Conservation (phyloP, 2,329 filamentous ascomycete genomes). For the Penicillium concentricum region DNA sequence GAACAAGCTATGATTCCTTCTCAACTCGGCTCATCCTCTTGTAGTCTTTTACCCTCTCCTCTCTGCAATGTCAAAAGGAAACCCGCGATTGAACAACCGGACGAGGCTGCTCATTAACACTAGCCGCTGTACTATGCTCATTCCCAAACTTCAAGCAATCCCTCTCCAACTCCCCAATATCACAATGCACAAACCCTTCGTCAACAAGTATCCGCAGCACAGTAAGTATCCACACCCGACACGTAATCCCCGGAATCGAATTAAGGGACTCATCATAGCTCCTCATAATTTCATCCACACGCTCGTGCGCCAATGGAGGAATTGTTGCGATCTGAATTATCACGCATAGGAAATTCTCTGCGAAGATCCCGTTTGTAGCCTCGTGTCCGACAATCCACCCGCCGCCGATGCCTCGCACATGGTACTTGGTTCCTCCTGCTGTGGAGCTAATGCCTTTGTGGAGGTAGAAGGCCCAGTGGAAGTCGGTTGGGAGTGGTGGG, state of each 20-base stretch:
- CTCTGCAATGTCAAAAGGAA: neutral
- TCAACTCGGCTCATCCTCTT: neutral
- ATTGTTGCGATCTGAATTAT: neutral
- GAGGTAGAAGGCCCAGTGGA: conserved; percentile 15
- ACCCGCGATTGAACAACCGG: neutral
- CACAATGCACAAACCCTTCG: neutral
- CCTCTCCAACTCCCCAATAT: neutral
- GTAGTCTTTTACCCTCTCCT: too few species aligned
- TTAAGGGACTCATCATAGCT: neutral
- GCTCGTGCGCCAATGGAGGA: neutral
- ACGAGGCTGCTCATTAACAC: neutral
- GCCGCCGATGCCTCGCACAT: conserved; percentile 1
- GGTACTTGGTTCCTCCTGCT: conserved; percentile 9
- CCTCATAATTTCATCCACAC: conserved; percentile 1
- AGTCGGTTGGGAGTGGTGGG: conserved; percentile 8
- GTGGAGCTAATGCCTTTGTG: neutral
- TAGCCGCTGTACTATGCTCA: neutral
- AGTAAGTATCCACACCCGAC: neutral
- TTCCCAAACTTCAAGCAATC: neutral
- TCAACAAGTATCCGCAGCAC: neutral
- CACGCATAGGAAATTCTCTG: neutral
- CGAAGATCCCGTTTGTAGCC: neutral
- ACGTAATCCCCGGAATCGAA: neutral
- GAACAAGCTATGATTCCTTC: neutral
- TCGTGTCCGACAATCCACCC: conserved; percentile 17